phyloP scores from a whole-genome alignment of 148 eudicot genomes.

The Arctostaphylos glauca region DNA sequence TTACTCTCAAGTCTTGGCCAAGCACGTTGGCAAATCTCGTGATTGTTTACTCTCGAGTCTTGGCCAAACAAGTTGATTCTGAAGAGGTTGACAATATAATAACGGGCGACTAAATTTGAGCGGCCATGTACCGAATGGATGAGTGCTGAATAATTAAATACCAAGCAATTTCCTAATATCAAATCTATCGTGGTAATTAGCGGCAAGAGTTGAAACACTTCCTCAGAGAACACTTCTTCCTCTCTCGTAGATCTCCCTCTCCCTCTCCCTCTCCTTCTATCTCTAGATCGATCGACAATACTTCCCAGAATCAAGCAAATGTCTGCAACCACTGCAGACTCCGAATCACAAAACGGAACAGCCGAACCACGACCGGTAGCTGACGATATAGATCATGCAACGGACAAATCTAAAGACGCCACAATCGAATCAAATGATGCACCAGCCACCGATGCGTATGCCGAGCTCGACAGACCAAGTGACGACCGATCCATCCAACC shows the following conservation, averaged over 20 bases:
- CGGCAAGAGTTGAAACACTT: not conserved
- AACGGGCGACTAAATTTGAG: too few relatives aligned
- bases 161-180: too few relatives aligned
- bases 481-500: conserved; percentile 16
- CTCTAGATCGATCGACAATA: not conserved
- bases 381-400: conserved; percentile 18
- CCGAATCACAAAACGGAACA: conserved; percentile 29
- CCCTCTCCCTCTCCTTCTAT: not conserved
- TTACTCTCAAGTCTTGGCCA: too few relatives aligned
- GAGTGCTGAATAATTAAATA: too few relatives aligned
- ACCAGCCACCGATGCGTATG: conserved; percentile 25
- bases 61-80: too few relatives aligned
- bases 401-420: not conserved
- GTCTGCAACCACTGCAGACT: conserved; percentile 28
- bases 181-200: too few relatives aligned
- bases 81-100: too few relatives aligned
- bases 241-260: not conserved
- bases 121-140: too few relatives aligned
- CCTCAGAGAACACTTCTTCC: not conserved
- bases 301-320: not conserved
- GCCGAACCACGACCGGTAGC: conserved; percentile 22
- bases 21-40: too few relatives aligned
- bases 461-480: conserved; percentile 9
- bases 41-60: too few relatives aligned
- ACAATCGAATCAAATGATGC: conserved; percentile 21